Evolutionary conservation across 495 filamentous ascomycete species (phyloP), one percentile per base, ranked within the genome.

Genomic region (Neurospora sp.): DNA sequence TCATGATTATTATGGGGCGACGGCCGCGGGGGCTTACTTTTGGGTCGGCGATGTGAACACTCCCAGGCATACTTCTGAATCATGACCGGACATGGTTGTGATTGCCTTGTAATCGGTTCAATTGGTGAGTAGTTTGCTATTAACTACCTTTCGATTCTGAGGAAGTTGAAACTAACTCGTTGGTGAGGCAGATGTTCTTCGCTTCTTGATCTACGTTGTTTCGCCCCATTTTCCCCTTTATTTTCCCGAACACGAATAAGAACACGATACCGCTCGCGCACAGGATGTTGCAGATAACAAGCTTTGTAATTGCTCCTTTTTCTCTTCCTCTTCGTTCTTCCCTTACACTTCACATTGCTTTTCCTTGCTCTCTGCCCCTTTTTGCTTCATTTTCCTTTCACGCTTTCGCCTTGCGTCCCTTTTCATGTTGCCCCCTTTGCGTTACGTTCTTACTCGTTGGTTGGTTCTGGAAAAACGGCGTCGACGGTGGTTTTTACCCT

Each of bases 391-490:
- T 39, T 39, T 19, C 1, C 43, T 74, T 40, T 39, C 9, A 38
- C 37, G 0, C 37, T 38, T 38, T 38, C 9, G 0, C 37, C 37
- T 38, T 38, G 9, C 37, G 10, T 43, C 7, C 13, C 7, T 11
- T 11, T 72, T 83, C 10, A 10, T 79, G 81, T 48, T 85, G 80
- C 40, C 80, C 77, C 77, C 37, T 38, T 38, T 38, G 9, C 37
- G 9, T 11, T 81, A 79, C 75, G 80, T 76, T 39, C 78, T 76
- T 62, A 6, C 76, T 36, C 73, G 38, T 43, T 31, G 39, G 39
- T 43, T 31, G 37, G 39, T 54, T 73, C 72, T 38, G 28, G 15
- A 17, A 62, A 66, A 66, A 66, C 54, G 54, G 54, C 54, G 54
- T 66, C 54, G 7, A 66, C 2, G 54, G 28, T 66, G 13, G 28